phyloP scores from a whole-genome alignment of 306 rosid species.

The Fragaria iinumae region DNA sequence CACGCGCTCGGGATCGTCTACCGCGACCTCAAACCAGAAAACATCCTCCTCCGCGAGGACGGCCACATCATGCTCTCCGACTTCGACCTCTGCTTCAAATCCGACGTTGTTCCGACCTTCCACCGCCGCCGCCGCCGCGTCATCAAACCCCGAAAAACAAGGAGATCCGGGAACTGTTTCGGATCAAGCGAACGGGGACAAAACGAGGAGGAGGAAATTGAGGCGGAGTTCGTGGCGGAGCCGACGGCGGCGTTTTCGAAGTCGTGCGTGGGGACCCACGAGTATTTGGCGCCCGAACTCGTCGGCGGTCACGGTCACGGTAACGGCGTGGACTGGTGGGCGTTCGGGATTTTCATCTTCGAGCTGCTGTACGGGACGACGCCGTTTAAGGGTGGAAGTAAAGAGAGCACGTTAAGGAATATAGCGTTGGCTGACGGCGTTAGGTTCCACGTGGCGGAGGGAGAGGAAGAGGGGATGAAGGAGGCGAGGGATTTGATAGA shows the following conservation, averaged over 20 bases:
- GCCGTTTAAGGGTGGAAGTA: slow-evolving; percentile 77
- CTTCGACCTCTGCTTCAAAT: slow-evolving; percentile 72
- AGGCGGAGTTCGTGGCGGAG: slow-evolving; percentile 73
- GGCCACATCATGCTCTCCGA: slow-evolving; percentile 96
- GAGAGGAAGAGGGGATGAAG: slow-evolving; percentile 42
- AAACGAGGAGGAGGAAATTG: neutral
- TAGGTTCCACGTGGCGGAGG: slow-evolving; percentile 39
- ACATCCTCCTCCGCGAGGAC: slow-evolving; percentile 74
- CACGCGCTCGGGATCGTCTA: slow-evolving; percentile 79
- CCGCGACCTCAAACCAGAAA: slow-evolving; percentile 85
- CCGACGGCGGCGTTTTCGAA: slow-evolving; percentile 71
- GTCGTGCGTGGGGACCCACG: slow-evolving; percentile 91
- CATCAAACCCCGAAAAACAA: neutral
- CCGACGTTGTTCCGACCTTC: slow-evolving; percentile 57
- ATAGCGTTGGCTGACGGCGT: slow-evolving; percentile 55
- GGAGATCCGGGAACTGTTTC: slow-evolving; percentile 28
- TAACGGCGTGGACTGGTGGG: slow-evolving; percentile 97
- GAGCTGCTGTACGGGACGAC: slow-evolving; percentile 73
- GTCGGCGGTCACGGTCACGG: slow-evolving; percentile 75
- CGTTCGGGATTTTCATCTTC: slow-evolving; percentile 70
- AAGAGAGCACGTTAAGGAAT: slow-evolving; percentile 68
- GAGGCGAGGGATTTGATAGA: slow-evolving; percentile 69
- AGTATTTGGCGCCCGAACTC: slow-evolving; percentile 84
- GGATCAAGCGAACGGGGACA: neutral
- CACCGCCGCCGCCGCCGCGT: neutral